These are phyloP conservation scores for Chaetomium sp. DNA, from an alignment of 2,329 filamentous ascomycete genomes.

Conservation along the genomic window DNA sequence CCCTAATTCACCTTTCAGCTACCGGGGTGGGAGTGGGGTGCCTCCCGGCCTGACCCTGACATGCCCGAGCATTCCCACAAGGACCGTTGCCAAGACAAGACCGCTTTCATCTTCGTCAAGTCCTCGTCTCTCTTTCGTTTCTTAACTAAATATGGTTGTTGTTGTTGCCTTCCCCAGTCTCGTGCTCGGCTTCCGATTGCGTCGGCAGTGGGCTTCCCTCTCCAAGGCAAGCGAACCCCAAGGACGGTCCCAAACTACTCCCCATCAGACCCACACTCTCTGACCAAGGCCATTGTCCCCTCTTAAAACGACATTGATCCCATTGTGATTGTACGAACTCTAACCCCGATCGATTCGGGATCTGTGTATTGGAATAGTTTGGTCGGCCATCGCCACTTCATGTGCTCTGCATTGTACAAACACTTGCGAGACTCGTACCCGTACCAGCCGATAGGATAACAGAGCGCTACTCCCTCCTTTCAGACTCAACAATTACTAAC, in stretches of 20 bases:
- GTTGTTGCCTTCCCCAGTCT: neutral
- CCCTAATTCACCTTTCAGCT: conserved; percentile 1
- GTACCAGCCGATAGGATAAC: neutral
- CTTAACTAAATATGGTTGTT: neutral
- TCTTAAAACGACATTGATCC: neutral
- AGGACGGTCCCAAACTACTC: neutral
- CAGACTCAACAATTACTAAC: neutral
- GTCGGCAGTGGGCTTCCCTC: neutral
- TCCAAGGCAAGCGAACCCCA: neutral
- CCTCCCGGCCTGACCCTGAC: neutral
- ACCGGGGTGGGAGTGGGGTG: neutral
- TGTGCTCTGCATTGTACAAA: neutral
- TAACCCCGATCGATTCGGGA: neutral
- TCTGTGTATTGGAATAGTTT: neutral
- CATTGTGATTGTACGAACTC: neutral
- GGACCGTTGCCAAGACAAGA: neutral
- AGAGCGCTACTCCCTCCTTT: neutral
- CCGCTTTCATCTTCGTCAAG: neutral
- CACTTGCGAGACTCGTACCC: neutral
- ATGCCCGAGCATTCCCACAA: neutral
- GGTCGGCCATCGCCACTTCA: neutral
- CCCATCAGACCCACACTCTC: too few species aligned
- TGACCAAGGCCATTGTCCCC: neutral
- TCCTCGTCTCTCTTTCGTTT: neutral
- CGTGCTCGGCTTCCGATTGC: neutral